A percentile compares a stretch with the other conserved stretches of the same genome.
Evolutionary conservation across 306 rosid genomes (phyloP).

Genomic region (Gastrolobium villosum): DNA sequence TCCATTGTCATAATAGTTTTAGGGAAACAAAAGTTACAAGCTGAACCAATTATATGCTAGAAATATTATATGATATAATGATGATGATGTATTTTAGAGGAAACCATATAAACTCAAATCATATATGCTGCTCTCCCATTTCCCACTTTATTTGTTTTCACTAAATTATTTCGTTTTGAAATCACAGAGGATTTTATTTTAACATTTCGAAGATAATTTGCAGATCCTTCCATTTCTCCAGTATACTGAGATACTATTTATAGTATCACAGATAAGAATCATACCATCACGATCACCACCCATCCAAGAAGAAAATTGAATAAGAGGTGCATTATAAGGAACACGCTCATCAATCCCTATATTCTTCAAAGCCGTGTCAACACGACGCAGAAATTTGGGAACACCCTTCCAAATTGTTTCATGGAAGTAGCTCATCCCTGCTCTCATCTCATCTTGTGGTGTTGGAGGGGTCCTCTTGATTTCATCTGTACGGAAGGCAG

Average conservation of each 20-base stretch:
- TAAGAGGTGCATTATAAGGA: constrained; percentile 96
- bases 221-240: constrained; percentile 4
- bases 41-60: neutral
- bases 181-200: neutral
- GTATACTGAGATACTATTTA: neutral
- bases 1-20: neutral
- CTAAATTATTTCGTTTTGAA: constrained; percentile 5
- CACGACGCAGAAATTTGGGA: constrained; percentile 92
- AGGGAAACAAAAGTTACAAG: neutral
- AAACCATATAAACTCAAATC: neutral
- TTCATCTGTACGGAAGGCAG: constrained; percentile 98
- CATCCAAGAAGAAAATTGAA: constrained; percentile 99
- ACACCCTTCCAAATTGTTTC: constrained; percentile 99
- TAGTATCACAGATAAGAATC: constrained; percentile 15
- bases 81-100: neutral
- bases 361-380: constrained; percentile 95
- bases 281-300: constrained; percentile 99
- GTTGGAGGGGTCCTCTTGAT: constrained; percentile 94
- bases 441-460: constrained; percentile 99
- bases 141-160: neutral
- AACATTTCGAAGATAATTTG: neutral
- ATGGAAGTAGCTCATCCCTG: constrained; percentile 99
- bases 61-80: neutral
- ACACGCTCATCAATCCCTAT: constrained; percentile 91
- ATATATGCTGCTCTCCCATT: neutral